Conservation (phyloP, 2,329 filamentous ascomycete genomes). For the Trichoderma sp. region DNA sequence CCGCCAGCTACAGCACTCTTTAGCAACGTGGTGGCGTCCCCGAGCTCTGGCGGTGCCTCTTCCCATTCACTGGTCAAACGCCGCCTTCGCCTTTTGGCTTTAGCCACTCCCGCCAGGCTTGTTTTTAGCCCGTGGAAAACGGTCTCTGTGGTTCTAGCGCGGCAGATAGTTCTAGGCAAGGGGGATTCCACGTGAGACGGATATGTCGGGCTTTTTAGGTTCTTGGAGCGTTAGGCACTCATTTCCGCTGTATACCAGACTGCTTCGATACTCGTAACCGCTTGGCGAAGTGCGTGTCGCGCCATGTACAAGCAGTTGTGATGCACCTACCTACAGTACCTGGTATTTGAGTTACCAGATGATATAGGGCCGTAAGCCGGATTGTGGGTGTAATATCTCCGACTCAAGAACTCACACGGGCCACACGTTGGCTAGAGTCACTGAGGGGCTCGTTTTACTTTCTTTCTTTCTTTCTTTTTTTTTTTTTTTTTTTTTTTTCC, state of each 20-base stretch:
- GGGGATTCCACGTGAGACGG: constrained; percentile 25
- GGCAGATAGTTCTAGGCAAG: constrained; percentile 11
- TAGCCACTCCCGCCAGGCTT: constrained; percentile 20
- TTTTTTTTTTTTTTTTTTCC: no score
- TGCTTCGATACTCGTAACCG: background rate
- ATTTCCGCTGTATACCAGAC: background rate
- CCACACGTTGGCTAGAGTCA: background rate
- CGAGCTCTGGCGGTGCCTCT: no score
- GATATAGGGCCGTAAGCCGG: background rate
- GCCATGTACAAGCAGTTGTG: background rate
- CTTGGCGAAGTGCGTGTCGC: background rate
- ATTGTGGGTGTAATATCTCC: background rate
- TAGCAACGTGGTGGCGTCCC: background rate
- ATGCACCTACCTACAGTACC: background rate
- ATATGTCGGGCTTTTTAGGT: constrained; percentile 14
- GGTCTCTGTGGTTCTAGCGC: constrained; percentile 17
- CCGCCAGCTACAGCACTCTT: background rate
- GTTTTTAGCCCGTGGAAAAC: constrained; percentile 4
- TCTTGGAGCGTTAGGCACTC: constrained; percentile 4
- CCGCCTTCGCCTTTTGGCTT: constrained; percentile 1
- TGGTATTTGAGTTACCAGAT: background rate
- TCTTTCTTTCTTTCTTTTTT: background rate
- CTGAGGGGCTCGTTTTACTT: background rate
- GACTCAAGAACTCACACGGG: constrained; percentile 1
- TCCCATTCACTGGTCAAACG: background rate